Evolutionary conservation across 2,329 filamentous ascomycete genomes (phyloP), one percentile per base, ranked within the genome.

Genomic region (Cordyceps cateniannulata): DNA sequence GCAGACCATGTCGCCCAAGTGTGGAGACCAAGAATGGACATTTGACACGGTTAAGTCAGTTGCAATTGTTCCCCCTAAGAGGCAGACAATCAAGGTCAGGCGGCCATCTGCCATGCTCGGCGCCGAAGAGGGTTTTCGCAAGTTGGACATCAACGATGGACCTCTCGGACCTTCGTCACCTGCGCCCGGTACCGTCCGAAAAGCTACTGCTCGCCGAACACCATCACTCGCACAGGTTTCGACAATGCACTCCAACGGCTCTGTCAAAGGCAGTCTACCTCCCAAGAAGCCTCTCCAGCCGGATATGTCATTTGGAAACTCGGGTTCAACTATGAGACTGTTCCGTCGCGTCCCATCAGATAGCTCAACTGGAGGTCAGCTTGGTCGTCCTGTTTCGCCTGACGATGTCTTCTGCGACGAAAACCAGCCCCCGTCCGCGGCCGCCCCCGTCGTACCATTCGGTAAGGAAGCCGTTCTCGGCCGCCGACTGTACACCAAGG

Each of bases 221-320:
- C 73, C 80, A 5, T 81, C 81, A 0, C 69, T 76, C 16, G 73
- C 75, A 6, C 73, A 72, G 32, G 66, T 66, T 29, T 66, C 68
- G 20, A 69, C 72, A 3, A 67, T 70, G 49, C 70, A 68, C 20
- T 65, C 49, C 14, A 18, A 12, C 18, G 77, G 77, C 20, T 81
- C 81, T 38, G 72, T 79, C 62, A 69, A 75, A 64, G 65, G 73
- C 38, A 71, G 77, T 18, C 60, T 76, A 61, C 80, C 79, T 2
- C 73, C 84, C 1, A 92, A 91, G 73, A 87, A 90, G 65, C 93
- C 93, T 0, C 81, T 97, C 2, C 91, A 92, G 60, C 83, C 95
- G 1, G 91, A 98, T 69, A 87, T 96, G 79, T 96, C 89, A 6
- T 98, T 96, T 75, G 95, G 93, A 56, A 98, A 98, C 73, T 89